Percentiles rank a stretch among this genome's conserved stretches.
Conservation (phyloP, 805 yeast species). For the Candida dajiaensis region DNA sequence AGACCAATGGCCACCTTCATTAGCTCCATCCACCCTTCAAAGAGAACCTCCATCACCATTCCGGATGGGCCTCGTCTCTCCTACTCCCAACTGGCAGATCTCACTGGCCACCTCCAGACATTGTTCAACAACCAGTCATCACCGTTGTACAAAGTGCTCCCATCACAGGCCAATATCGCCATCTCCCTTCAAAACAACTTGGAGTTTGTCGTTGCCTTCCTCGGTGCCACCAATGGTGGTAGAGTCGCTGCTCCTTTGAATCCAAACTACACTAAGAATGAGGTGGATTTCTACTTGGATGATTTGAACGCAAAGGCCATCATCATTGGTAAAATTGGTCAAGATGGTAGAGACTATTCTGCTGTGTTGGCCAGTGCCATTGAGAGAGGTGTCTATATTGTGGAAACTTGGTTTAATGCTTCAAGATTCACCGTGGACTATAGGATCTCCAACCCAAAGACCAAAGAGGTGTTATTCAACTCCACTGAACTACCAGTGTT, state of each 20-base stretch:
- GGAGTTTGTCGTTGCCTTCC: conserved; percentile 50
- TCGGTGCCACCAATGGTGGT: conserved; percentile 51
- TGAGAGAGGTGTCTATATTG: conserved; percentile 40
- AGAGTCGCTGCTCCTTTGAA: conserved; percentile 67
- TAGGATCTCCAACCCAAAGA: conserved; percentile 23
- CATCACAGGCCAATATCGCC: conserved; percentile 43
- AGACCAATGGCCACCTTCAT: conserved; percentile 30
- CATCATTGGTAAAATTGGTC: conserved; percentile 47
- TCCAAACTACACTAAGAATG: conserved; percentile 52
- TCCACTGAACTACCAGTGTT: conserved; percentile 26
- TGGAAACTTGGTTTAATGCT: conserved; percentile 45
- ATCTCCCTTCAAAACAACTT: conserved; percentile 57
- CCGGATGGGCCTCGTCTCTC: conserved; percentile 42
- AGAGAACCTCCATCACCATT: conserved; percentile 36
- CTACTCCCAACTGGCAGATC: conserved; percentile 37
- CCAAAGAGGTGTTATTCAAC: conserved; percentile 24
- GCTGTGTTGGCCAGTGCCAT: conserved; percentile 48
- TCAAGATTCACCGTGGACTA: conserved; percentile 38
- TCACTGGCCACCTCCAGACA: conserved; percentile 44
- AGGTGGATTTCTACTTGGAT: conserved; percentile 57
- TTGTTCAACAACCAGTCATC: conserved; percentile 36
- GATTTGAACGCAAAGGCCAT: conserved; percentile 55
- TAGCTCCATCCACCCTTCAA: conserved; percentile 30
- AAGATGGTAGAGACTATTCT: conserved; percentile 27
- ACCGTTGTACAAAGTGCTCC: conserved; percentile 31